Evolutionary conservation across 2,329 filamentous ascomycete genomes (phyloP), one percentile per base, ranked within the genome.

Genomic region (Penicillium sp.): DNA sequence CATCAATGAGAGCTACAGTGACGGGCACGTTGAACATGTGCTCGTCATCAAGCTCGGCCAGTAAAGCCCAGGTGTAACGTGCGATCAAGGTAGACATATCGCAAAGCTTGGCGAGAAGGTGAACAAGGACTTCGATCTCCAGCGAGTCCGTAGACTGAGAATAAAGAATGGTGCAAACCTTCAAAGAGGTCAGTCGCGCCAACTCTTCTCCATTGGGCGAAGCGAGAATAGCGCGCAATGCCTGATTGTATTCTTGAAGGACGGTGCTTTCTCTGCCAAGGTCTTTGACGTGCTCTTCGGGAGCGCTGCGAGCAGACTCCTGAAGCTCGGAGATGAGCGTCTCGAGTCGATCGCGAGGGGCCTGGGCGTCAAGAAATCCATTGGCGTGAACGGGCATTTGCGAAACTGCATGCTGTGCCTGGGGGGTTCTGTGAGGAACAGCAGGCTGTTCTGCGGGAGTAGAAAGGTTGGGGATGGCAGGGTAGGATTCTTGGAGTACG

Each of bases 41-140:
- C 59, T 85, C 79, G 49, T 85, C 81, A 49, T 85, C 81, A 47
- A 76, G 70, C 53, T 78, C 76, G 0, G 76, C 77, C 24, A 79
- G 67, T n/a, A 76, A 65, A 28, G 74, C 71, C 71, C 74, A 76
- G 24, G 74, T 76, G 55, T 76, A 76, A 44, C 82, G 78, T 36
- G 81, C 81, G 38, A 83, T 82, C 31, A 77, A 68, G 6, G 78
- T 74, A n/a, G 83, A 85, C 56, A 84, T 73, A 47, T 82, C 77
- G 66, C 84, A 87, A n/a, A 87, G 72, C 58, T 82, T 81, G 38
- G 79, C 76, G 29, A 88, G 74, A 23, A 88, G 68, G 58, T 84
- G 79, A 15, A 84, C 81, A 47, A 87, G 76, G 29, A 86, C 79
- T 63, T 88, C 85, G 36, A 86, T 76, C 61, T 87, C 85, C 39